phyloP scores from a whole-genome alignment of 495 filamentous ascomycete species.

The Trichoderma asperelloides region DNA sequence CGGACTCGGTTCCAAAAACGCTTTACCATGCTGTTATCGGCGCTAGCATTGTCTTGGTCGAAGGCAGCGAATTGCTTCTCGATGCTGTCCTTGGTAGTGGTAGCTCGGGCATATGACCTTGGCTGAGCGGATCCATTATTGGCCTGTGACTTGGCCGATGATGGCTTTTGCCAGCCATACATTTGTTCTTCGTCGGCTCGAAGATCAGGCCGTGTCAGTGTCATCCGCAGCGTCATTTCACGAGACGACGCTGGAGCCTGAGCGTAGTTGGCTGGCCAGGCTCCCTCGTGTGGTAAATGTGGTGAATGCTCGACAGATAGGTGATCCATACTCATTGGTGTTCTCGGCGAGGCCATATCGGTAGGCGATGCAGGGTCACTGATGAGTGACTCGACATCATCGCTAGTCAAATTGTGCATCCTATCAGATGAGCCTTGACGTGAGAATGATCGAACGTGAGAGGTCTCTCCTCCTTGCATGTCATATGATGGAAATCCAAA shows the following conservation, averaged over 20 bases:
- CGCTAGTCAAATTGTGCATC: slow-evolving; percentile 36
- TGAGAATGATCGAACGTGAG: slow-evolving; percentile 12
- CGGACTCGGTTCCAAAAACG: slow-evolving; percentile 28
- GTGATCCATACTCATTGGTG: slow-evolving; percentile 36
- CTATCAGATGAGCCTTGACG: slow-evolving; percentile 24
- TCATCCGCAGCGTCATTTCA: slow-evolving; percentile 95
- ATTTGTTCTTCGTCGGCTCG: slow-evolving; percentile 56
- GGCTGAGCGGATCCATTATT: slow-evolving; percentile 16
- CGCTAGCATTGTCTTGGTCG: slow-evolving; percentile 19
- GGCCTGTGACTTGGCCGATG: slow-evolving; percentile 13
- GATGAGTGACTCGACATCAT: slow-evolving; percentile 19
- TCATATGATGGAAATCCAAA: slow-evolving; percentile 75
- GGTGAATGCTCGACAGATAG: slow-evolving; percentile 21
- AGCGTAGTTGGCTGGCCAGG: slow-evolving; percentile 31
- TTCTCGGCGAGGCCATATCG: slow-evolving; percentile 47
- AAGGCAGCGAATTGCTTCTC: slow-evolving; percentile 26
- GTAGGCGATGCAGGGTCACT: slow-evolving; percentile 43
- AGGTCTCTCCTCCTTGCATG: slow-evolving; percentile 11
- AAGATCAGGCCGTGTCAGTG: slow-evolving; percentile 80
- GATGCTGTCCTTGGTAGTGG: slow-evolving; percentile 22
- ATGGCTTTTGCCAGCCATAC: slow-evolving; percentile 48
- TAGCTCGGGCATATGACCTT: slow-evolving; percentile 11
- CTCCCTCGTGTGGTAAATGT: slow-evolving; percentile 15
- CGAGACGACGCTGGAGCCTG: slow-evolving; percentile 52
- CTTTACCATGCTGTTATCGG: slow-evolving; percentile 21